phyloP scores from a whole-genome alignment of 495 filamentous ascomycete species.

The Annulohypoxylon moriforme region DNA sequence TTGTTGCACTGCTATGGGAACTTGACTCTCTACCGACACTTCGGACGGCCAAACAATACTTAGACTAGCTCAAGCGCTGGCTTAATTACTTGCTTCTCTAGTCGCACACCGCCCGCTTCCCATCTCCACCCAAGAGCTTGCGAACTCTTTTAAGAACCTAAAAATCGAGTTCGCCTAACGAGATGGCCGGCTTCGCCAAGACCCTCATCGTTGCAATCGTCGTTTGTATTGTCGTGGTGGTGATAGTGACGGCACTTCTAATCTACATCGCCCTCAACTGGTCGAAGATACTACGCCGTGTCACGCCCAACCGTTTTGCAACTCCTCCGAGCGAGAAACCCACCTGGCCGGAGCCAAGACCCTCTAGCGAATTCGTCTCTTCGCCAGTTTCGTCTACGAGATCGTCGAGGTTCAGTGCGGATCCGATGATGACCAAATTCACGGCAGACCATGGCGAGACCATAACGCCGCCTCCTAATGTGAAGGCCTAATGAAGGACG shows the following conservation, averaged over 20 bases:
- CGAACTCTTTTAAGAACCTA: too few species aligned
- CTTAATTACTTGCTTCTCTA: slow-evolving; percentile 8
- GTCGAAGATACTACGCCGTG: slow-evolving; percentile 39
- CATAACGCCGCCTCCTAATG: slow-evolving; percentile 35
- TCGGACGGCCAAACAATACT: not conserved
- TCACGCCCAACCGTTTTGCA: slow-evolving; percentile 33
- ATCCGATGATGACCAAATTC: slow-evolving; percentile 25
- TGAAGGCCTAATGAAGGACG: slow-evolving; percentile 5
- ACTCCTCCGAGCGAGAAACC: slow-evolving; percentile 36
- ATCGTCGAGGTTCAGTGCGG: slow-evolving; percentile 38
- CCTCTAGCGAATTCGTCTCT: slow-evolving; percentile 26
- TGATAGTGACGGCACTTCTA: slow-evolving; percentile 24
- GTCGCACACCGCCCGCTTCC: not conserved
- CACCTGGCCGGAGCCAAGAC: slow-evolving; percentile 42
- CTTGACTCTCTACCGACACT: slow-evolving; percentile 1
- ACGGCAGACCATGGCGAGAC: not conserved
- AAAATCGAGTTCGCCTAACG: not conserved
- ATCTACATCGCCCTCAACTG: slow-evolving; percentile 46
- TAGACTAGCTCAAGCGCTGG: slow-evolving; percentile 1
- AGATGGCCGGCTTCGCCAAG: slow-evolving; percentile 41
- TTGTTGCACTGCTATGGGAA: slow-evolving; percentile 13
- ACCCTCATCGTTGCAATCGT: slow-evolving; percentile 45
- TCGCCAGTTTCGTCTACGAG: slow-evolving; percentile 36
- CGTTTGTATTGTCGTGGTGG: slow-evolving; percentile 31
- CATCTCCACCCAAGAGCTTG: not conserved